A percentile compares a stretch with the other conserved stretches of the same genome.
Conservation (phyloP, 2,329 filamentous ascomycete genomes). For the Penicillium aurantiogriseum region DNA sequence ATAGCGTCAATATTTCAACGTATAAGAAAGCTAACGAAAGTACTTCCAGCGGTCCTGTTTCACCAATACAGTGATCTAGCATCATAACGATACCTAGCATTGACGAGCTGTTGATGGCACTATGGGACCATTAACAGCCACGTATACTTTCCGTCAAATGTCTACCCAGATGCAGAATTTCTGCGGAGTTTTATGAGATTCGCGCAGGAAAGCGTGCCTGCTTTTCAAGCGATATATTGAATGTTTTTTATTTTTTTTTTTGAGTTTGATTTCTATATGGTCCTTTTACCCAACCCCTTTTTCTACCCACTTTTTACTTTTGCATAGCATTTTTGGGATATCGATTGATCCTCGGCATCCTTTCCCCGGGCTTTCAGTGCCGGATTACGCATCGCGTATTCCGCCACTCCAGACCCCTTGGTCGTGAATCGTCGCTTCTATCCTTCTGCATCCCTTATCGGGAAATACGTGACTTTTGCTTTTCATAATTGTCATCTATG, state of each 20-base stretch:
- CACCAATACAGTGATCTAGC: conserved; percentile 1
- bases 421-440: background rate
- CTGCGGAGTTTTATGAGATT: conserved; percentile 13
- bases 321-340: conserved; percentile 10
- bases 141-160: background rate
- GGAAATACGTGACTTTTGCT: background rate
- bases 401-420: background rate
- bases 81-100: conserved; percentile 6
- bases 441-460: background rate
- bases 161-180: conserved; percentile 9
- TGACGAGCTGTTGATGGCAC: background rate
- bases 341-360: conserved; percentile 1
- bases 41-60: background rate
- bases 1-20: too few relatives aligned
- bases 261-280: conserved; percentile 13
- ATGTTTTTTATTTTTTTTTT: conserved; percentile 8
- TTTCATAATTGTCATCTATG: conserved; percentile 7
- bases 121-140: background rate
- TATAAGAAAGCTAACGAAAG: background rate
- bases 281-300: background rate
- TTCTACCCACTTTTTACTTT: conserved; percentile 1
- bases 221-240: conserved; percentile 20
- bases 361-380: background rate
- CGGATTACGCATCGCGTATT: background rate
- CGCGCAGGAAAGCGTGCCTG: conserved; percentile 13